Evolutionary conservation across 2,329 filamentous ascomycete species (phyloP).

Genomic region (Aspergillus puulaauensis): DNA sequence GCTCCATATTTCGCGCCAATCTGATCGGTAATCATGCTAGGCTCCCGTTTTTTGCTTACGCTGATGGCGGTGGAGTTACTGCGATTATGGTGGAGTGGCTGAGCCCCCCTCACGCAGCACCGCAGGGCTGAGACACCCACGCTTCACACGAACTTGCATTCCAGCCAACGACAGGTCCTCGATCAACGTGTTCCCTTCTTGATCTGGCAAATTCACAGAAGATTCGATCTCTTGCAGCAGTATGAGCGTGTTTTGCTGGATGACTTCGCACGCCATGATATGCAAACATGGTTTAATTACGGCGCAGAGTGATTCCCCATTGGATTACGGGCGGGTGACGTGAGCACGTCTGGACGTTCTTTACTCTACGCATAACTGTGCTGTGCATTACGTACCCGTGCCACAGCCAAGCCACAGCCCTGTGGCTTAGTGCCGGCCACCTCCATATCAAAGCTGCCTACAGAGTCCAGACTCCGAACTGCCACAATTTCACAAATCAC

Average conservation of each 20-base stretch:
- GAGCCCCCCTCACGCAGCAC: background rate
- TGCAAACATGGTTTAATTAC: background rate
- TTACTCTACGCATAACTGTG: background rate
- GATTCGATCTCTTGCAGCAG: background rate
- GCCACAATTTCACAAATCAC: background rate
- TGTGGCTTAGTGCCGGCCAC: background rate
- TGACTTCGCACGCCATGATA: conserved; percentile 1
- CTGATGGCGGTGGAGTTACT: conserved; percentile 3
- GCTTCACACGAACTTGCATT: background rate
- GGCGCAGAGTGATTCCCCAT: background rate
- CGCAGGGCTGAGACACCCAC: conserved; percentile 11
- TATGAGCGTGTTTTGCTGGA: background rate
- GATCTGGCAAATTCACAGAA: background rate
- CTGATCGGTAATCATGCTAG: background rate
- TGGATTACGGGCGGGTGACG: conserved; percentile 1
- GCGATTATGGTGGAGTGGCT: conserved; percentile 1
- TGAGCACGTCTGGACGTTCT: background rate
- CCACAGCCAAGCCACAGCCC: background rate
- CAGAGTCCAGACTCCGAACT: background rate
- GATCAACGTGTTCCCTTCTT: background rate
- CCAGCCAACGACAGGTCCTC: background rate
- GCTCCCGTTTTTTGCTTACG: conserved; percentile 6
- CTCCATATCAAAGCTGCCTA: background rate
- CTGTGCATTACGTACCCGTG: background rate
- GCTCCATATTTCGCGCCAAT: background rate